Evolutionary conservation across 2,329 filamentous ascomycete genomes (phyloP), one percentile per base, ranked within the genome.

Genomic region (Xylariaceae sp.): DNA sequence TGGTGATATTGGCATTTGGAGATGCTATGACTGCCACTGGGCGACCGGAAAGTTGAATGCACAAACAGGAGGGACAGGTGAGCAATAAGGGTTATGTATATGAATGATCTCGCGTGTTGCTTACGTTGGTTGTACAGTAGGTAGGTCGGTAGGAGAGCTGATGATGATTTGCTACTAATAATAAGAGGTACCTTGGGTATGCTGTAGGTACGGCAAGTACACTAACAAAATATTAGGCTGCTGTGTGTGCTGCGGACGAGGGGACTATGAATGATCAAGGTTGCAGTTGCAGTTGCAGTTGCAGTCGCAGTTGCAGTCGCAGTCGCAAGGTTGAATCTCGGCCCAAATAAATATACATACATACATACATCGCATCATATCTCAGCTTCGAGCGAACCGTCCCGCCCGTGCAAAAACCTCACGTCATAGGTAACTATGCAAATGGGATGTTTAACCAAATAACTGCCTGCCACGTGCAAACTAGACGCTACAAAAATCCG

Each of bases 1-100:
- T 36, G 8, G 33, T n/a, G 16, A 16, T 43, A 33, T 51, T 47
- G 39, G 59, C 53, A 60, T 51, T 46, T 53, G 52, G 40, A 53
- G 50, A 46, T 17, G 19, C 28, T 29, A 34, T 14, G 16, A 34
- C 14, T 50, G 24, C 16, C 14, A 17, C n/a, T 16, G 23, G 29
- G 21, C 41, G 44, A 31, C 39, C 9, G 31, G 33, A 23, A 16
- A 29, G 16, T 36, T 6, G n/a, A 36, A 16, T n/a, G 33, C 33
- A 9, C 6, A n/a, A 36, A 8, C 6, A n/a, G 33, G n/a, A 6
- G 33, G 33, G 33, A 36, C 33, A 36, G n/a, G n/a, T n/a, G n/a
- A n/a, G n/a, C n/a, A n/a, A n/a, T n/a, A n/a, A n/a, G n/a, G n/a
- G n/a, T n/a, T n/a, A n/a, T n/a, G n/a, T n/a, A n/a, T n/a, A n/a